Evolutionary conservation across 2,329 filamentous ascomycete genomes (phyloP).

Genomic region (Blumeriella jaapii): DNA sequence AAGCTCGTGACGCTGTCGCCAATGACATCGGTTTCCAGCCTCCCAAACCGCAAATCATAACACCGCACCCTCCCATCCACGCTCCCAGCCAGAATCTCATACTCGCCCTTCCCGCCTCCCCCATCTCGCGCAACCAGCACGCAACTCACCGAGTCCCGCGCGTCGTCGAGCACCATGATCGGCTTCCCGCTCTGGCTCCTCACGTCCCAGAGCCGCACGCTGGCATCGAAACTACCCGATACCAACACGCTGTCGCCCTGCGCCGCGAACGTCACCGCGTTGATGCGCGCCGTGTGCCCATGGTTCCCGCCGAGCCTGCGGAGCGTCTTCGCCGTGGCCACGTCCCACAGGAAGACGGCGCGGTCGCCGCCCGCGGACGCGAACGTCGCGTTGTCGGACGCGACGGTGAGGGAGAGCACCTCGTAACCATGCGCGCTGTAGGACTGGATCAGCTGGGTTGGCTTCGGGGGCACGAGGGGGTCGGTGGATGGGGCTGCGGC

Average conservation of each 20-base stretch:
- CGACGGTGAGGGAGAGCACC: conserved; percentile 69
- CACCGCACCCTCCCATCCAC: conserved; percentile 73
- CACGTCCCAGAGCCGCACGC: conserved; percentile 65
- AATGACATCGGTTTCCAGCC: conserved; percentile 58
- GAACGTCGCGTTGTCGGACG: conserved; percentile 71
- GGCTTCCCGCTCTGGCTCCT: conserved; percentile 45
- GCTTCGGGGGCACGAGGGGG: conserved; percentile 31
- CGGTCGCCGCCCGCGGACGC: conserved; percentile 84
- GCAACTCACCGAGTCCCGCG: conserved; percentile 52
- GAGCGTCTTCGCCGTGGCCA: conserved; percentile 64
- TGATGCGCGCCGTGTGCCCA: conserved; percentile 44
- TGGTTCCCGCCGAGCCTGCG: conserved; percentile 55
- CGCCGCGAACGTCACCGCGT: conserved; percentile 69
- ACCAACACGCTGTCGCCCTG: conserved; percentile 62
- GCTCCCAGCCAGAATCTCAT: conserved; percentile 60
- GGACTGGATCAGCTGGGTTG: conserved; percentile 59
- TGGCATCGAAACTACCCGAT: conserved; percentile 64
- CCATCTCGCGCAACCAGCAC: conserved; percentile 16
- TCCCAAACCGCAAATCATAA: conserved; percentile 75
- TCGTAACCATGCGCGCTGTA: conserved; percentile 89
- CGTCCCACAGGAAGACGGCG: conserved; percentile 89
- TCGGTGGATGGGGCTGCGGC: conserved; percentile 26
- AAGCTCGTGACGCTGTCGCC: conserved; percentile 66
- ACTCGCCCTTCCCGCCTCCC: conserved; percentile 25
- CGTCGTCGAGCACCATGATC: conserved; percentile 62